A percentile compares a stretch with the other conserved stretches of the same genome.
Conservation (phyloP, 2,329 filamentous ascomycete genomes). For the Exophiala viscosa region DNA sequence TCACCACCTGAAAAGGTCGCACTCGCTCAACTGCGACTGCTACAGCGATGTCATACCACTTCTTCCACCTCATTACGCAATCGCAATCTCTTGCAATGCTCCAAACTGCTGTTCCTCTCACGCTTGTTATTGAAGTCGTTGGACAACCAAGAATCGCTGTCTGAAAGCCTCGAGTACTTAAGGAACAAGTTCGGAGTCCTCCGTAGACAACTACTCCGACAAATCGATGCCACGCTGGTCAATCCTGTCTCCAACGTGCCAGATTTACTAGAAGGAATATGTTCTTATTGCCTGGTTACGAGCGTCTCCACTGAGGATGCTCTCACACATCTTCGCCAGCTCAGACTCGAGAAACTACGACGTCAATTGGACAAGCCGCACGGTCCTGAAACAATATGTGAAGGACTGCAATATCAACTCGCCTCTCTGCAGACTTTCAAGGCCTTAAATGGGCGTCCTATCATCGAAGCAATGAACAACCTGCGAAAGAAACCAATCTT, state of each 20-base stretch:
- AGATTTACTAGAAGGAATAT: slow-evolving; percentile 66
- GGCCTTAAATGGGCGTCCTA: slow-evolving; percentile 65
- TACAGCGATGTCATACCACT: slow-evolving; percentile 54
- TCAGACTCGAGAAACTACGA: slow-evolving; percentile 66
- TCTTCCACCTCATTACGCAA: slow-evolving; percentile 53
- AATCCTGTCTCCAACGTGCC: slow-evolving; percentile 42
- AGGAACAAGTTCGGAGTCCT: slow-evolving; percentile 62
- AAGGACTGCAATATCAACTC: slow-evolving; percentile 68
- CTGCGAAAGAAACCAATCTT: slow-evolving; percentile 70
- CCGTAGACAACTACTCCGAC: slow-evolving; percentile 62
- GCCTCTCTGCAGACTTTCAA: slow-evolving; percentile 75
- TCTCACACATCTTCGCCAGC: slow-evolving; percentile 70
- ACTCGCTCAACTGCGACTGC: slow-evolving; percentile 53
- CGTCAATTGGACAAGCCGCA: slow-evolving; percentile 55
- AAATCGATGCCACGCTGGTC: slow-evolving; percentile 55
- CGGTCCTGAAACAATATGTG: slow-evolving; percentile 54
- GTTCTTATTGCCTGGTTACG: slow-evolving; percentile 76
- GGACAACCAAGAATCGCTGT: slow-evolving; percentile 47
- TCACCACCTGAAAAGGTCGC: slow-evolving; percentile 11
- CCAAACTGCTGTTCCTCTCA: slow-evolving; percentile 68
- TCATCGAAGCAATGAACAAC: slow-evolving; percentile 65
- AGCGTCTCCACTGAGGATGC: slow-evolving; percentile 77
- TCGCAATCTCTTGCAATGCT: slow-evolving; percentile 49
- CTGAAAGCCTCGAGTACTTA: slow-evolving; percentile 58
- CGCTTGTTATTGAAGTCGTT: slow-evolving; percentile 72